Conservation (phyloP, 805 yeast genomes). For the Metschnikowia reukaufii region DNA sequence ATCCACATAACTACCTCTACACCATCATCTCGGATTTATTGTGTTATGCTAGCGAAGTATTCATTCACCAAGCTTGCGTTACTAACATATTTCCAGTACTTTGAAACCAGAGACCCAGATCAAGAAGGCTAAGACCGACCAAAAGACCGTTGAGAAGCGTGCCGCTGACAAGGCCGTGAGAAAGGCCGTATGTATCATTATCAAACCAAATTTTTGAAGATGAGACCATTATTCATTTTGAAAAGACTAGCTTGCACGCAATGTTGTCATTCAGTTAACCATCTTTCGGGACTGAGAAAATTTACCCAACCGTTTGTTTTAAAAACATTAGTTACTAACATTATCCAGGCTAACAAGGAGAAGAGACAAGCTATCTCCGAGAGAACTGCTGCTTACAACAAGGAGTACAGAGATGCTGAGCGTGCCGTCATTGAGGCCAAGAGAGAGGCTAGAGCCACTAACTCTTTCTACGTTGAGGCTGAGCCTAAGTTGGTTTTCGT, state of each 20-base stretch:
- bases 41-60: not conserved
- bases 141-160: constrained; percentile 73
- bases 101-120: constrained; percentile 81
- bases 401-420: constrained; percentile 92
- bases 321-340: constrained; percentile 9
- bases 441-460: constrained; percentile 92
- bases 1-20: constrained; percentile 1
- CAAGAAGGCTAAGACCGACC: constrained; percentile 78
- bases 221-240: constrained; percentile 44
- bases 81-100: constrained; percentile 32
- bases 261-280: constrained; percentile 77
- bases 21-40: not conserved
- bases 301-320: not conserved
- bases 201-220: constrained; percentile 43
- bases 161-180: constrained; percentile 79
- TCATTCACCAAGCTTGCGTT: not conserved
- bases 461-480: constrained; percentile 93
- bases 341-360: constrained; percentile 42
- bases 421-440: constrained; percentile 82
- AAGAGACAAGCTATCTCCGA: constrained; percentile 74
- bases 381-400: constrained; percentile 95
- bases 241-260: constrained; percentile 64
- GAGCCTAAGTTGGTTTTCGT: constrained; percentile 93
- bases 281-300: constrained; percentile 80
- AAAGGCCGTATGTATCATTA: constrained; percentile 67